phyloP scores from a whole-genome alignment of 805 yeast species.

The Yarrowia yakushimensis region DNA sequence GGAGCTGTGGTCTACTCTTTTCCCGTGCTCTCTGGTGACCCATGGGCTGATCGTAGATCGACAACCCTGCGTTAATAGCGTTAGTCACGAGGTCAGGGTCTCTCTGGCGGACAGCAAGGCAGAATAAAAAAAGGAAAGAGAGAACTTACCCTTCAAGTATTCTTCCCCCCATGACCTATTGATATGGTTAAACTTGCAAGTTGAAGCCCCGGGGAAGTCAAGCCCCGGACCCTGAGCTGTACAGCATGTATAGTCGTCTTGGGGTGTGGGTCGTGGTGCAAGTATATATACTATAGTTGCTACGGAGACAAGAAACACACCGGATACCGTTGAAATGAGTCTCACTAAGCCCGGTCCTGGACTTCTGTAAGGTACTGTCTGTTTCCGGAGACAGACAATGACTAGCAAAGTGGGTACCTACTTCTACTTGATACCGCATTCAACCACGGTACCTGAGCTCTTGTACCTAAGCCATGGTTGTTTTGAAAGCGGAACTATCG shows the following conservation, averaged over 20 bases:
- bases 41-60: background rate
- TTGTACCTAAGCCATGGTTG: no score
- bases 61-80: background rate
- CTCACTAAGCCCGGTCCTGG: no score
- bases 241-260: background rate
- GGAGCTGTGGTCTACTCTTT: background rate
- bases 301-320: no score
- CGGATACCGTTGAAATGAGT: no score
- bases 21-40: background rate
- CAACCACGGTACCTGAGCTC: background rate
- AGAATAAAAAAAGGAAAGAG: background rate
- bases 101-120: no score
- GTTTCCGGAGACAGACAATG: background rate
- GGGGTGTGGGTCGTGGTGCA: no score
- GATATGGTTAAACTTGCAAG: conserved; percentile 9
- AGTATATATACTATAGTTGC: no score
- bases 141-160: background rate
- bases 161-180: background rate
- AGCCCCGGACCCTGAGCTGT: background rate
- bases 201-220: conserved; percentile 1
- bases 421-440: background rate
- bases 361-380: background rate
- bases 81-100: background rate
- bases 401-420: background rate
- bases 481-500: no score